Evolutionary conservation across 1,284 basidiomycete genomes (phyloP).

Genomic region (Xerocomus amazonicus): DNA sequence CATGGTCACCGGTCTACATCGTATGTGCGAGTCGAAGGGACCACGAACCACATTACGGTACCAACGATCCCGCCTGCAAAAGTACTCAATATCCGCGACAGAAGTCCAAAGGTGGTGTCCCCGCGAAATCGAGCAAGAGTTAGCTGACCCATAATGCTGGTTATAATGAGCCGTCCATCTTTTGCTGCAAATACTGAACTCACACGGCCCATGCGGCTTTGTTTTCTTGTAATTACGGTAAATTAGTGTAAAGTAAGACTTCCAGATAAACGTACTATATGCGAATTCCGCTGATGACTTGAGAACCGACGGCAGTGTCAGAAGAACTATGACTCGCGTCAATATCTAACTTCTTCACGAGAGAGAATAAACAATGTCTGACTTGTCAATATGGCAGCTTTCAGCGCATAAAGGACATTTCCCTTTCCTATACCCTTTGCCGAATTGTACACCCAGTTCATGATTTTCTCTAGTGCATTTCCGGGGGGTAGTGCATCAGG

Average conservation of each 20-base stretch:
- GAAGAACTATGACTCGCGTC: conserved; percentile 40
- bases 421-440: conserved; percentile 46
- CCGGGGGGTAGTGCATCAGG: conserved; percentile 72
- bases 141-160: conserved; percentile 68
- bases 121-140: conserved; percentile 70
- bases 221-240: conserved; percentile 37
- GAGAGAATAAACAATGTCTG: conserved; percentile 4
- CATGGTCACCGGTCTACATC: neutral
- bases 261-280: conserved; percentile 44
- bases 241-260: neutral
- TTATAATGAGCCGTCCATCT: neutral
- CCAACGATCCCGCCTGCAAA: conserved; percentile 71
- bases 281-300: conserved; percentile 53
- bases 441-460: conserved; percentile 45
- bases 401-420: conserved; percentile 72
- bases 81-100: conserved; percentile 62
- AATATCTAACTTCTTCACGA: neutral
- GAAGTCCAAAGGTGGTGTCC: conserved; percentile 70
- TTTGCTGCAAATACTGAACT: conserved; percentile 11
- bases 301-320: conserved; percentile 61
- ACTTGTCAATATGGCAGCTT: conserved; percentile 71
- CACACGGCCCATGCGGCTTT: conserved; percentile 57
- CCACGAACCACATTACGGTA: conserved; percentile 61
- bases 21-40: neutral
- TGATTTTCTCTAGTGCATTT: conserved; percentile 51